A percentile compares a stretch with the other conserved stretches of the same genome.
phyloP scores from a whole-genome alignment of 2,329 filamentous ascomycete genomes.

The Aulographum hederae region DNA sequence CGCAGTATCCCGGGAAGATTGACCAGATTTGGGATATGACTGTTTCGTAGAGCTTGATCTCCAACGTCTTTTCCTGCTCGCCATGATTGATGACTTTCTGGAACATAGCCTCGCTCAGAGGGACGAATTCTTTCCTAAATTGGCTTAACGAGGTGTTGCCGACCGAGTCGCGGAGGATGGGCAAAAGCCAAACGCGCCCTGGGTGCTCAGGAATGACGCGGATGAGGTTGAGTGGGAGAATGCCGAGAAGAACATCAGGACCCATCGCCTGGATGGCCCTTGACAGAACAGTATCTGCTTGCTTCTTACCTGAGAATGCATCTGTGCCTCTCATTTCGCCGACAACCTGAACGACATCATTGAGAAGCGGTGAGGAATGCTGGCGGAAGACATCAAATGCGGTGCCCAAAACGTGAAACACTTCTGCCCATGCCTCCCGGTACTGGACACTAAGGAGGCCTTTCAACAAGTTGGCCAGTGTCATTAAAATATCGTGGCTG shows the following conservation, averaged over 20 bases:
- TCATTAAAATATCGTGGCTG: slow-evolving; percentile 69
- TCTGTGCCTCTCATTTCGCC: slow-evolving; percentile 79
- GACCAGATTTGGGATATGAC: slow-evolving; percentile 93
- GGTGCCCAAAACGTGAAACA: slow-evolving; percentile 72
- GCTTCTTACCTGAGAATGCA: slow-evolving; percentile 82
- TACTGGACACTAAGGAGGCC: slow-evolving; percentile 75
- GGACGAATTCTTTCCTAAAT: slow-evolving; percentile 73
- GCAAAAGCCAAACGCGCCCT: slow-evolving; percentile 87
- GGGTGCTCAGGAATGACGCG: slow-evolving; percentile 56
- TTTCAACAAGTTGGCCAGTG: slow-evolving; percentile 54
- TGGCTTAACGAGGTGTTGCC: slow-evolving; percentile 75
- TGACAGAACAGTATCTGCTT: slow-evolving; percentile 79
- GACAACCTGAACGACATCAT: slow-evolving; percentile 56
- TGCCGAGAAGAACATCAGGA: slow-evolving; percentile 61
- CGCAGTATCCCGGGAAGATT: slow-evolving; percentile 83
- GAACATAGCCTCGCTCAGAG: slow-evolving; percentile 78
- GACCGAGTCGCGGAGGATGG: slow-evolving; percentile 73
- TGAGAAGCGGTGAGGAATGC: slow-evolving; percentile 63
- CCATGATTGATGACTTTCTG: slow-evolving; percentile 75
- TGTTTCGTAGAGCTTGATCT: slow-evolving; percentile 95
- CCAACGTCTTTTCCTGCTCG: slow-evolving; percentile 72
- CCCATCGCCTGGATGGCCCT: slow-evolving; percentile 83
- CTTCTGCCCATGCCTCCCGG: slow-evolving; percentile 85
- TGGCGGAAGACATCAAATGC: slow-evolving; percentile 79
- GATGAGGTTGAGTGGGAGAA: slow-evolving; percentile 72